Percentiles rank a stretch among this genome's conserved stretches.
These are phyloP conservation scores for Leccinum ochraceum DNA, from an alignment of 768 basidiomycete genomes.

Conservation along the genomic window DNA sequence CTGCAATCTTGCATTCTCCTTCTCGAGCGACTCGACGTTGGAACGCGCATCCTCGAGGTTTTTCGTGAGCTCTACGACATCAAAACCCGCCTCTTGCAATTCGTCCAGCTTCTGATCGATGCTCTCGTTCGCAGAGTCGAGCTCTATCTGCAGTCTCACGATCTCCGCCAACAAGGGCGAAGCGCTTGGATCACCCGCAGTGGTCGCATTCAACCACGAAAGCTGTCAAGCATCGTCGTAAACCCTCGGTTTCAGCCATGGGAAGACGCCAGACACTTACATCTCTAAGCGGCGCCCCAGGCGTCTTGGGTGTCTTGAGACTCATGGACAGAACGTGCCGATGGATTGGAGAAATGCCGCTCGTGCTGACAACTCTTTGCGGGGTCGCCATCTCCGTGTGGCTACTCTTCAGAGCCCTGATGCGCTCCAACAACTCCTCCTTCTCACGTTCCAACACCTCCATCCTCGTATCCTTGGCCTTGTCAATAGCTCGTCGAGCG, in stretches of 20 bases:
- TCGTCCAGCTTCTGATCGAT: constrained; percentile 89
- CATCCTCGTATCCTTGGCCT: constrained; percentile 73
- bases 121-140: constrained; percentile 77
- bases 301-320: constrained; percentile 69
- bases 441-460: constrained; percentile 76
- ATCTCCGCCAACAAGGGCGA: constrained; percentile 74
- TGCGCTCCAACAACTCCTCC: constrained; percentile 71
- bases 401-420: constrained; percentile 56
- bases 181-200: constrained; percentile 49
- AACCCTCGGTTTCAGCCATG: constrained; percentile 4
- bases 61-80: constrained; percentile 67
- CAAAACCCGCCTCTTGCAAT: constrained; percentile 78
- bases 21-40: constrained; percentile 57
- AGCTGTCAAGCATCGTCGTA: constrained; percentile 42
- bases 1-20: constrained; percentile 63
- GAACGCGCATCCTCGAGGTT: constrained; percentile 72
- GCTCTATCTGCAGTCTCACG: constrained; percentile 67
- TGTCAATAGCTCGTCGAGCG: constrained; percentile 74
- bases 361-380: constrained; percentile 51
- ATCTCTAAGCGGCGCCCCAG: constrained; percentile 76
- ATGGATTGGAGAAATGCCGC: constrained; percentile 75
- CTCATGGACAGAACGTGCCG: constrained; percentile 71
- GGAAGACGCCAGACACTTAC: constrained; percentile 42
- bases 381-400: constrained; percentile 59
- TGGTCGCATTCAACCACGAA: constrained; percentile 70